These are phyloP conservation scores for Guillardia theta DNA, from an alignment of 78 protist genomes.

Conservation along the genomic window DNA sequence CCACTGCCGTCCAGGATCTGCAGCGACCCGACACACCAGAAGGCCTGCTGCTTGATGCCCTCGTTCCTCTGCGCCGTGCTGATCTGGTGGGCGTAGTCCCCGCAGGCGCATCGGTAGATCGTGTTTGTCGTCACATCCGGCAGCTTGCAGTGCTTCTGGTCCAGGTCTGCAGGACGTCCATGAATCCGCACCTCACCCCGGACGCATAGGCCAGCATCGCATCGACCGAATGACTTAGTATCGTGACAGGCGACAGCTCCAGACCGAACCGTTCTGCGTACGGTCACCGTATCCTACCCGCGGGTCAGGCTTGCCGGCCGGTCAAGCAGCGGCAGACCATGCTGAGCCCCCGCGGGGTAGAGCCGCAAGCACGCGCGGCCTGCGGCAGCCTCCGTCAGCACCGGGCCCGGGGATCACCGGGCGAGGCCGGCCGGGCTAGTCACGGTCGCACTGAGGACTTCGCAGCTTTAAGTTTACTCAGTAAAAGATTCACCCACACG, in stretches of 20 bases:
- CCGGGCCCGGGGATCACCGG: no score
- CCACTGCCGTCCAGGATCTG: not conserved
- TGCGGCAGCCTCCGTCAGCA: no score
- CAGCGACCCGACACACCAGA: not conserved
- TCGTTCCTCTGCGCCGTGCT: not conserved
- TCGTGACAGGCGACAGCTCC: not conserved
- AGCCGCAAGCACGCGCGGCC: no score
- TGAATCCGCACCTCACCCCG: not conserved
- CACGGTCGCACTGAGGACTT: no score
- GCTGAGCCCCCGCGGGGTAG: no score
- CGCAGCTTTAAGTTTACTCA: no score
- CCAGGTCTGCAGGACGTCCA: not conserved
- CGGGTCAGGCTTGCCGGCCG: no score
- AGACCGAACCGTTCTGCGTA: no score
- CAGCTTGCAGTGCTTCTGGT: not conserved
- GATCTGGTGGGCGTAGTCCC: not conserved
- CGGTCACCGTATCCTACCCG: no score
- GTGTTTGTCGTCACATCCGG: not conserved
- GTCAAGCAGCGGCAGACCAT: no score
- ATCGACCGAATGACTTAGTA: not conserved
- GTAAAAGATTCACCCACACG: no score
- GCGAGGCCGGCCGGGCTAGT: no score
- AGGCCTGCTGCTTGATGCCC: not conserved
- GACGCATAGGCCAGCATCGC: not conserved
- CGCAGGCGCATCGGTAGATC: not conserved